Evolutionary conservation across 257 asterid genomes (phyloP), one percentile per base, ranked within the genome.

Genomic region (Rauvolfia tetraphylla): DNA sequence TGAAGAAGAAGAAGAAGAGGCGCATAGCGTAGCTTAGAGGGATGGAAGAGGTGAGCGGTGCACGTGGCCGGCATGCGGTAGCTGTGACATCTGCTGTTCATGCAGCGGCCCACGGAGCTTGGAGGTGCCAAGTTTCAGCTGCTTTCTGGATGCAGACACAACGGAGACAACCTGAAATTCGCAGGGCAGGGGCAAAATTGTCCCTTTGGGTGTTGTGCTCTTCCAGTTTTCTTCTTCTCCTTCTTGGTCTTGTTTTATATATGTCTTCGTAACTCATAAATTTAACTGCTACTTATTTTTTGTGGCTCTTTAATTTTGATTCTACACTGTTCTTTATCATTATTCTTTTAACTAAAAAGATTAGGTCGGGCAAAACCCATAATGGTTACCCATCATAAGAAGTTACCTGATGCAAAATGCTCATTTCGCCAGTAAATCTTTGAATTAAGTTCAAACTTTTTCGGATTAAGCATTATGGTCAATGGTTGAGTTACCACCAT

Each of bases 81-180:
- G 22, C 73, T 7, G 61, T 63, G 74, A 80, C 84, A 83, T 62
- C 72, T 81, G 83, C 72, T 51, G 14, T 72, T n/a, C 84, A 83
- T 83, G 87, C 87, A 80, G 78, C 75, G 71, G 76, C 29, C 39
- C 62, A 13, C 39, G 34, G 22, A 11, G 66, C 33, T 36, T 68
- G 69, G 72, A 56, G 36, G 20, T 79, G 58, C 76, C 86, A 76
- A 76, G 65, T 76, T 79, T 78, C 72, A 72, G 72, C 79, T 76
- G 66, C 77, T 67, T 75, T 39, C 18, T 5, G 56, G 56, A 73
- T 1, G 33, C 68, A 3, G 68, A n/a, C 41, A 41, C 69, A 36
- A 25, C 29, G 68, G 77, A 29, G 41, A 25, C 61, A 18, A 74
- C 58, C 56, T n/a, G 22, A 13, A 0, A 2, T 41, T 27, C 25